phyloP scores from a whole-genome alignment of 768 basidiomycete genomes.

The Xanthoconium purpureum region DNA sequence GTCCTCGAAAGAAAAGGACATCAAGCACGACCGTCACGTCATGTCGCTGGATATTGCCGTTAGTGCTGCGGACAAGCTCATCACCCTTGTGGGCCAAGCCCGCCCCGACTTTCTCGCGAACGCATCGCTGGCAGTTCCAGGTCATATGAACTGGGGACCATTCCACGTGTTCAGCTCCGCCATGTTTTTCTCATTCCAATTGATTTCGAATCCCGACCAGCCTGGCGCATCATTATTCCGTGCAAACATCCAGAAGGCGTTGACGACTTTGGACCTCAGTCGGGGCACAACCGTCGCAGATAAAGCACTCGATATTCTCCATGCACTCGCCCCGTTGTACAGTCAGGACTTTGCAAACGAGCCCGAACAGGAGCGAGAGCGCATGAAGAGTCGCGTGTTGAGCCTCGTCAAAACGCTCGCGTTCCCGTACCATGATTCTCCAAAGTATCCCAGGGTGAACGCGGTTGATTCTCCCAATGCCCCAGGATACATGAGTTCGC shows the following conservation, averaged over 20 bases:
- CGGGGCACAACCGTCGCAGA: slow-evolving; percentile 67
- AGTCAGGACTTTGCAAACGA: slow-evolving; percentile 56
- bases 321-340: slow-evolving; percentile 71
- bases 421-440: slow-evolving; percentile 77
- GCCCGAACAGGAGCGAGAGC: slow-evolving; percentile 50
- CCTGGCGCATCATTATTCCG: slow-evolving; percentile 76
- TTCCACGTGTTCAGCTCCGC: slow-evolving; percentile 84
- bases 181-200: slow-evolving; percentile 90
- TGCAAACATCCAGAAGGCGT: slow-evolving; percentile 67
- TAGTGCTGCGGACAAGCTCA: slow-evolving; percentile 71
- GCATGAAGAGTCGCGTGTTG: slow-evolving; percentile 58
- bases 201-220: slow-evolving; percentile 77
- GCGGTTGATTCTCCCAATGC: slow-evolving; percentile 48
- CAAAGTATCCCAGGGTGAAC: slow-evolving; percentile 46
- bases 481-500: slow-evolving; percentile 47
- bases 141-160: slow-evolving; percentile 81
- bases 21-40: slow-evolving; percentile 40
- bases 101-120: slow-evolving; percentile 74
- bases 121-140: slow-evolving; percentile 66
- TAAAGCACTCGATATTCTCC: slow-evolving; percentile 69
- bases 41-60: slow-evolving; percentile 73
- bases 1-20: slow-evolving; percentile 29
- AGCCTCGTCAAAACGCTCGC: slow-evolving; percentile 70
- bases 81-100: slow-evolving; percentile 72
- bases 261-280: slow-evolving; percentile 61